Conservation (phyloP, 805 yeast species). For the Lipomyces japonicus region DNA sequence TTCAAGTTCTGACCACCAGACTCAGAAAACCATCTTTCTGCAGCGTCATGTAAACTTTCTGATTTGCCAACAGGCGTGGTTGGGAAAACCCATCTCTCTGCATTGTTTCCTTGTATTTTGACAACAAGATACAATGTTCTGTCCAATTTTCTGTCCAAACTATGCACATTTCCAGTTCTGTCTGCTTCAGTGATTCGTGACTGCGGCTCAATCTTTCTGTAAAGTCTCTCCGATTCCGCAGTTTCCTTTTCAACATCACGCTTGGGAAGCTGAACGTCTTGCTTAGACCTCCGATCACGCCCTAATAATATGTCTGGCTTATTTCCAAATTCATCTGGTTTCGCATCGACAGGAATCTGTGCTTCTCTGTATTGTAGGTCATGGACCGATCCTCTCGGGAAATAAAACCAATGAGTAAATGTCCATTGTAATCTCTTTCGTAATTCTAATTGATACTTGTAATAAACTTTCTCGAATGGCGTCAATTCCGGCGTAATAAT, state of each 20-base stretch:
- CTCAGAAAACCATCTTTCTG: conserved; percentile 65
- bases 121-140: conserved; percentile 75
- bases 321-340: background rate
- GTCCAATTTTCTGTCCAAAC: conserved; percentile 75
- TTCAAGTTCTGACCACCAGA: conserved; percentile 74
- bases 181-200: conserved; percentile 79
- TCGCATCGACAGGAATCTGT: conserved; percentile 40
- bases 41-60: conserved; percentile 62
- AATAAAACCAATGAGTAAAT: conserved; percentile 89
- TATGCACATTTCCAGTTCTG: conserved; percentile 51
- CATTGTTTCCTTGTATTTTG: conserved; percentile 37
- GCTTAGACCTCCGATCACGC: conserved; percentile 83
- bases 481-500: conserved; percentile 74
- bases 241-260: conserved; percentile 41
- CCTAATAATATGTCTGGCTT: conserved; percentile 38
- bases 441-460: conserved; percentile 77
- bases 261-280: conserved; percentile 71
- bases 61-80: conserved; percentile 50
- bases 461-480: conserved; percentile 69
- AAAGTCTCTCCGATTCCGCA: conserved; percentile 46
- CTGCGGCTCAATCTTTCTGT: conserved; percentile 63
- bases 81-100: conserved; percentile 80
- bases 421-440: conserved; percentile 96
- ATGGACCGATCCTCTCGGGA: conserved; percentile 81
- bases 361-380: conserved; percentile 74